Base-by-base conservation (phyloP, 208 protist species). In the Wallacemonas rigidus region DNA sequence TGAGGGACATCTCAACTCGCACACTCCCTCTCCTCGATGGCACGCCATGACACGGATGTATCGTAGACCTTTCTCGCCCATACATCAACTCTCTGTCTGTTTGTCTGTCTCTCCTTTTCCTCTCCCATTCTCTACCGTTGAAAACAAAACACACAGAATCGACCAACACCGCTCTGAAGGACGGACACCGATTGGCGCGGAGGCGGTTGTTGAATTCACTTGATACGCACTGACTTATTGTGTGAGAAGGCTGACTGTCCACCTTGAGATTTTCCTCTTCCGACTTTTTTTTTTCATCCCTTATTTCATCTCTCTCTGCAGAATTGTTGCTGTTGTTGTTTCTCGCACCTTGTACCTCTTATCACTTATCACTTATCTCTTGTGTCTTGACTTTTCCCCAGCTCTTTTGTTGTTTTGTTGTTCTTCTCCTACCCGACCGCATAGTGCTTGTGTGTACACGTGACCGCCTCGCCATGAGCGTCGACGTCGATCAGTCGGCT, bases 401-500 rank as follows among this genome's bases (percentile, higher is more conserved):
- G 17, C 3, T 69, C 17, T 11, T 58, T 15, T 53, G 48, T n/a
- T 68, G n/a, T 6, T 36, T 68, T 38, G 6, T 0, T 26, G 26
- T 26, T 26, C 26, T 26, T 26, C 26, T 26, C 26, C 26, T 26
- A 0, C 26, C 26, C 26, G 26, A 26, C 26, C 26, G 26, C 26
- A 26, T 26, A 26, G 26, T 26, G 26, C 26, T 26, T 26, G 26
- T 0, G 26, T 26, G 26, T 26, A 26, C 26, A 0, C 26, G 26
- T 26, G 26, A 26, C 26, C 26, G 35, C 15, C 54, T 43, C 5
- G 11, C 11, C n/a, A 79, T 48, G 54, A 55, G 15, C 55, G 54
- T n/a, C 6, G 38, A 65, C 36, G 44, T 60, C 7, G 72, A 85
- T 76, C 50, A 69, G 43, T 77, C 77, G 11, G 71, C 69, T 8